Evolutionary conservation across 2,329 filamentous ascomycete species (phyloP), one percentile per base, ranked within the genome.

Genomic region (Calonectria henricotiae): DNA sequence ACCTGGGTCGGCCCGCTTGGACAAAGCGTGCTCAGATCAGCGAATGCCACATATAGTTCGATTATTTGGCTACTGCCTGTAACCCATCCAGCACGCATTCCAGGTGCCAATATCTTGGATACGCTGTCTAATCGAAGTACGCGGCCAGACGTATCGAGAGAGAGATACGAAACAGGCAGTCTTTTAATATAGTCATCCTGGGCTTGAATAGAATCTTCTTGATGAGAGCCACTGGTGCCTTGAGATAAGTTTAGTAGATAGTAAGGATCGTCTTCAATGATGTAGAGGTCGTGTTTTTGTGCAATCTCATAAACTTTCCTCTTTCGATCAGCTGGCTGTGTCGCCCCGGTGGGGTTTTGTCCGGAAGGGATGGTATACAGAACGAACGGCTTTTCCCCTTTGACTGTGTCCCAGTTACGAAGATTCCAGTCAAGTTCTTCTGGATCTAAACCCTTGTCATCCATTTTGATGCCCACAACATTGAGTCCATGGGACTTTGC

Each of bases 81-180:
- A 20, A 20, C 51, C 51, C 51, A 58, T 17, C 51, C 51, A 5
- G 51, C 51, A 4, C 51, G 51, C 35, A 58, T 58, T 0, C 51
- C 51, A 15, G 51, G 51, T 2, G 51, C 51, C 32, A 58, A 39
- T 8, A 58, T 58, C 6, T 58, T 58, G 2, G 51, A 58, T 39
- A 58, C 51, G 13, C 51, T 58, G 32, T 58, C 51, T n/a, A 58
- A 9, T 8, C 51, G 51, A n/a, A 58, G 51, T 2, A 58, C 51
- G 2, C 51, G 51, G 5, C 51, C 51, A 25, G 20, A 39, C 11
- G 51, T 58, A 17, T 58, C 51, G 6, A 58, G 51, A 4, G 51
- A 58, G 2, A 58, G 51, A 27, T 58, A 58, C 6, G 51, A 58
- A 27, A 39, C 20, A 25, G 51, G 51, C 6, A 58, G 11, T 17